These are phyloP conservation scores for Diaporthe citri DNA, from an alignment of 2,329 filamentous ascomycete genomes.

Conservation along the genomic window DNA sequence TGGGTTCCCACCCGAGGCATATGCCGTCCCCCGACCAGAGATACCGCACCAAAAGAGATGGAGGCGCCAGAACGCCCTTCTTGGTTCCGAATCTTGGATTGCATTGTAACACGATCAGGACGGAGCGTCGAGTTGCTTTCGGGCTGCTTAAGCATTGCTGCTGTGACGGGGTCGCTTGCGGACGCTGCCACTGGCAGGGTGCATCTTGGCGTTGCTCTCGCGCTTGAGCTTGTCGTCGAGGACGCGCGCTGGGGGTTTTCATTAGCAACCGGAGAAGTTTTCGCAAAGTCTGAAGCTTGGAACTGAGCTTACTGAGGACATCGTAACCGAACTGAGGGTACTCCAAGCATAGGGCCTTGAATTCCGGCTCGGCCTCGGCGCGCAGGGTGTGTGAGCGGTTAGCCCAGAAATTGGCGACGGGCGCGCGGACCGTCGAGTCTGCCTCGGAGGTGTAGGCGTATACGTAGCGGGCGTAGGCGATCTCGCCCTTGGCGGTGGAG, in stretches of 20 bases:
- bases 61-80: neutral
- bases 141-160: constrained; percentile 38
- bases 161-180: constrained; percentile 71
- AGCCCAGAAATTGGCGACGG: constrained; percentile 93
- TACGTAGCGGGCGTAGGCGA: constrained; percentile 90
- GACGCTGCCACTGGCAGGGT: constrained; percentile 61
- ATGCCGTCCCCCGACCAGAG: neutral
- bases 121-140: neutral
- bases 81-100: neutral
- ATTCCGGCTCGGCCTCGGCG: constrained; percentile 87
- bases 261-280: constrained; percentile 39
- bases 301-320: constrained; percentile 76
- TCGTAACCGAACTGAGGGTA: constrained; percentile 94
- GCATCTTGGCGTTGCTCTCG: constrained; percentile 71
- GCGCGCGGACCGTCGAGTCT: constrained; percentile 81
- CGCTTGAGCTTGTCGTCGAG: constrained; percentile 76
- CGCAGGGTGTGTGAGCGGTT: constrained; percentile 83
- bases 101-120: neutral
- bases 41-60: neutral
- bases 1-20: no score
- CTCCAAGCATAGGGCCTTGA: constrained; percentile 86
- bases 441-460: constrained; percentile 80
- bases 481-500: constrained; percentile 89
- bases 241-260: constrained; percentile 64
- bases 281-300: neutral